Evolutionary conservation across 2,329 filamentous ascomycete species (phyloP), one percentile per base, ranked within the genome.

Genomic region (Leptographium wingfieldii): DNA sequence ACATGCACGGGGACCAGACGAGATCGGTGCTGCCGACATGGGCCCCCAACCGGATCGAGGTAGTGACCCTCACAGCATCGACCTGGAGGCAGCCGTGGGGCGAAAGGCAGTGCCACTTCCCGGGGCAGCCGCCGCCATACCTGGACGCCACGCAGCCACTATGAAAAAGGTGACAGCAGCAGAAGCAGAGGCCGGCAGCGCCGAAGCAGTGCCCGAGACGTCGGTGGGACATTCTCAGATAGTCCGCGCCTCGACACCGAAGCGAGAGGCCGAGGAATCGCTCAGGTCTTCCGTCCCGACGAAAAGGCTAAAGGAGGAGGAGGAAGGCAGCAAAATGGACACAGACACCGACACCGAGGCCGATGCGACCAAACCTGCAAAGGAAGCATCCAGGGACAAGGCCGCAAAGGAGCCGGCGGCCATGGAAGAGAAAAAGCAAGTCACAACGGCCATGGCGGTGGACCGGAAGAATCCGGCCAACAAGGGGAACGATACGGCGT

Each of bases 11-110:
- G 92, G 92, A 0, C 94, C 94, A 0, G 84, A 90, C 35, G 80
- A 90, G 66, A 87, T 97, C 57, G 92, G 92, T 5, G 84, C 91
- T 61, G 85, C 89, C 66, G 94, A 99, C 69, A 87, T 90, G 65
- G 94, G 94, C 0, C 85, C 88, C 11, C 92, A 89, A 72, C 73
- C 64, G 14, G 48, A 27, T 3, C 22, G 58, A 74, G 70, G 19
- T 74, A 27, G 3, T 11, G 56, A 54, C 40, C 51, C 52, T 22
- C 76, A 77, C 58, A 78, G 75, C 14, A 82, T 85, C 62, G 79
- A 85, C 66, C 71, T 85, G 27, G 81, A 83, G 67, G 81, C 81
- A 25, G 82, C 83, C 4, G 80, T 85, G 4, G 83, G 83, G 0
- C 73, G 82, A 29, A 81, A 76, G 62, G 68, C 71, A 3, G 67